These are phyloP conservation scores for Simmondsia chinensis DNA, from an alignment of 148 eudicot species.

Conservation along the genomic window DNA sequence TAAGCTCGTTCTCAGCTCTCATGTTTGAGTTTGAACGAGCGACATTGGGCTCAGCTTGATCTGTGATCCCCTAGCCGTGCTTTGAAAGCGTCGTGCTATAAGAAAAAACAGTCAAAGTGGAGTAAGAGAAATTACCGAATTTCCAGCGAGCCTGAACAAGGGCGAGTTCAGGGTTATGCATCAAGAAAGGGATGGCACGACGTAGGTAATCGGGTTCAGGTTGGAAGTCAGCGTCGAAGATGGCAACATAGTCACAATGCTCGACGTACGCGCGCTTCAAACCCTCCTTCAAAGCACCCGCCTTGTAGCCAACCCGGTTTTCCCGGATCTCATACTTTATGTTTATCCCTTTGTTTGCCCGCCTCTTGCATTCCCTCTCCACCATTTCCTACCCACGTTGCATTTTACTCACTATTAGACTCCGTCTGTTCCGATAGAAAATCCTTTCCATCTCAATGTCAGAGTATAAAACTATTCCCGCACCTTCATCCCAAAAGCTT, in stretches of 20 bases:
- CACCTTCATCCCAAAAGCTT: no score
- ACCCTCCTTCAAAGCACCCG: constrained; percentile 51
- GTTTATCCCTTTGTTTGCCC: constrained; percentile 47
- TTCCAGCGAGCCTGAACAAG: constrained; percentile 68
- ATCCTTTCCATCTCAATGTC: no score
- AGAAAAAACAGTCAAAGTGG: no score
- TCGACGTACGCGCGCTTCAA: constrained; percentile 37
- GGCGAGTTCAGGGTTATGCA: constrained; percentile 46
- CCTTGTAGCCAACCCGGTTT: constrained; percentile 55
- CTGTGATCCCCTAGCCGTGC: no score
- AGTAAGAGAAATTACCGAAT: no score
- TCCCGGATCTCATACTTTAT: constrained; percentile 37
- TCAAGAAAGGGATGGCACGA: constrained; percentile 47
- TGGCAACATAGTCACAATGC: constrained; percentile 50
- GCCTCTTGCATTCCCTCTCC: constrained; percentile 43
- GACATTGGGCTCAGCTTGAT: no score
- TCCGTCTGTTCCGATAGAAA: no score
- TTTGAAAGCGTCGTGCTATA: no score
- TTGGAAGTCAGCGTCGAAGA: constrained; percentile 80
- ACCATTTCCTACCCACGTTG: constrained; percentile 25
- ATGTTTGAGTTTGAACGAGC: no score
- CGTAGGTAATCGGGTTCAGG: constrained; percentile 66
- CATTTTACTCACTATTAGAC: neutral
- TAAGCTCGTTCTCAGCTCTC: no score
- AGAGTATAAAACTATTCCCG: no score